Evolutionary conservation across 2,329 filamentous ascomycete genomes (phyloP).

Genomic region (Fusarium multiceps): DNA sequence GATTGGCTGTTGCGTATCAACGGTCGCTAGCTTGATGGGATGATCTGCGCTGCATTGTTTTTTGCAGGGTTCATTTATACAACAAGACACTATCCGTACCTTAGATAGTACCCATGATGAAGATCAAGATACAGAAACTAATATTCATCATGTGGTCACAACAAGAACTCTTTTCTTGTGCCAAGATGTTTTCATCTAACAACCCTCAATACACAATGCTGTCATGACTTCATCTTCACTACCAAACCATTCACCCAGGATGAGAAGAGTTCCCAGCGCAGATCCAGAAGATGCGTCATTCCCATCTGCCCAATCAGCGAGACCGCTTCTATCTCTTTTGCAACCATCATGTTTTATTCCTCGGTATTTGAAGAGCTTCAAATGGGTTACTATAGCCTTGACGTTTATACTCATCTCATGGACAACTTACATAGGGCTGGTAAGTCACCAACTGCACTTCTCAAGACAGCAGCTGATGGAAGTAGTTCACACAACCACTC

Average conservation of each 20-base stretch:
- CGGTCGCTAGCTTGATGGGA: slow-evolving; percentile 1
- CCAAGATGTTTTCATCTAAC: neutral
- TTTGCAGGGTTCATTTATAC: neutral
- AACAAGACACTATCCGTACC: too few species aligned
- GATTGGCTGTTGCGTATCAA: slow-evolving; percentile 38
- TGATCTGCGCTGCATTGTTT: neutral
- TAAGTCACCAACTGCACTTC: neutral
- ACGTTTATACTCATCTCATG: slow-evolving; percentile 25
- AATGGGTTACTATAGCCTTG: neutral
- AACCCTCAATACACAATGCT: neutral
- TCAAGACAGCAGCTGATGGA: neutral
- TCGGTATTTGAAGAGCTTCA: slow-evolving; percentile 13
- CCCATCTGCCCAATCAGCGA: slow-evolving; percentile 9
- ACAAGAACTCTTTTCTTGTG: too few species aligned
- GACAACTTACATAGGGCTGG: slow-evolving; percentile 2
- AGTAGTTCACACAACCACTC: slow-evolving; percentile 23
- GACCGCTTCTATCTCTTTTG: neutral
- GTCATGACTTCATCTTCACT: slow-evolving; percentile 36
- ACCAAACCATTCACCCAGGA: slow-evolving; percentile 17
- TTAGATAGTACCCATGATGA: too few species aligned
- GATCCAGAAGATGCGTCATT: slow-evolving; percentile 30
- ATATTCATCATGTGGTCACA: neutral
- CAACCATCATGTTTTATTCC: neutral
- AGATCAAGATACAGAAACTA: neutral
- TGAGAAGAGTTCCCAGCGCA: slow-evolving; percentile 19